phyloP scores from a whole-genome alignment of 2,329 filamentous ascomycete genomes.

The Alternaria dauci region DNA sequence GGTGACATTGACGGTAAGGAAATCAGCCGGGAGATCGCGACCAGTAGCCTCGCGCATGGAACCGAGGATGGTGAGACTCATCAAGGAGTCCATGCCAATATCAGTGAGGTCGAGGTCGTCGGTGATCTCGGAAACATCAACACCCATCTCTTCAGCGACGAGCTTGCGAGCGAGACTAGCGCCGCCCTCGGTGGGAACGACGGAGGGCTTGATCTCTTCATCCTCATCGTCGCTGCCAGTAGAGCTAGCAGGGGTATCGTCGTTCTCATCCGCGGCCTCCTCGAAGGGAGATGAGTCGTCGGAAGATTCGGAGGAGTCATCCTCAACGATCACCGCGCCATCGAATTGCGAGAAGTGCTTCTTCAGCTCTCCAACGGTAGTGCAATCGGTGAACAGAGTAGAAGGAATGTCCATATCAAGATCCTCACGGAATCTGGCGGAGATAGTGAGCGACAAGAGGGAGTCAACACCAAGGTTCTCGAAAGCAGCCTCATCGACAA shows the following conservation, averaged over 20 bases:
- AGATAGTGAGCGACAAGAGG: constrained; percentile 67
- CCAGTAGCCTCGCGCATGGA: constrained; percentile 61
- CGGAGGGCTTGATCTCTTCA: constrained; percentile 43
- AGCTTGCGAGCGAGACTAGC: constrained; percentile 59
- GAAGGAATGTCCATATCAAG: constrained; percentile 67
- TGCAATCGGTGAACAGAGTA: constrained; percentile 67
- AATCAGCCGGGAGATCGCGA: constrained; percentile 60
- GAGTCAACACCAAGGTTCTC: constrained; percentile 70
- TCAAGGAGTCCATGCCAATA: constrained; percentile 63
- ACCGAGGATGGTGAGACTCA: constrained; percentile 62
- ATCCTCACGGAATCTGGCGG: constrained; percentile 69
- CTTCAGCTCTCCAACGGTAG: constrained; percentile 68
- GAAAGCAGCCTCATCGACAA: constrained; percentile 67
- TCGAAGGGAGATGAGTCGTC: constrained; percentile 54
- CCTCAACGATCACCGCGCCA: constrained; percentile 49
- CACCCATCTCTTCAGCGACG: constrained; percentile 67
- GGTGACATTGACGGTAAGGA: constrained; percentile 68
- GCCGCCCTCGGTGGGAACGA: constrained; percentile 46
- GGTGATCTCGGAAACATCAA: constrained; percentile 66
- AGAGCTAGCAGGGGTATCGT: constrained; percentile 60
- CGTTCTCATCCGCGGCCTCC: constrained; percentile 38
- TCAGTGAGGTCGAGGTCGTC: constrained; percentile 68
- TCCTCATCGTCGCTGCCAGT: constrained; percentile 58
- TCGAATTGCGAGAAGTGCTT: constrained; percentile 62
- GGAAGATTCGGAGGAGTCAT: constrained; percentile 53